Percentiles rank a stretch among this genome's conserved stretches.
These are phyloP conservation scores for Yamagishiella unicocca DNA, from an alignment of 139 green algal genomes.

Conservation along the genomic window DNA sequence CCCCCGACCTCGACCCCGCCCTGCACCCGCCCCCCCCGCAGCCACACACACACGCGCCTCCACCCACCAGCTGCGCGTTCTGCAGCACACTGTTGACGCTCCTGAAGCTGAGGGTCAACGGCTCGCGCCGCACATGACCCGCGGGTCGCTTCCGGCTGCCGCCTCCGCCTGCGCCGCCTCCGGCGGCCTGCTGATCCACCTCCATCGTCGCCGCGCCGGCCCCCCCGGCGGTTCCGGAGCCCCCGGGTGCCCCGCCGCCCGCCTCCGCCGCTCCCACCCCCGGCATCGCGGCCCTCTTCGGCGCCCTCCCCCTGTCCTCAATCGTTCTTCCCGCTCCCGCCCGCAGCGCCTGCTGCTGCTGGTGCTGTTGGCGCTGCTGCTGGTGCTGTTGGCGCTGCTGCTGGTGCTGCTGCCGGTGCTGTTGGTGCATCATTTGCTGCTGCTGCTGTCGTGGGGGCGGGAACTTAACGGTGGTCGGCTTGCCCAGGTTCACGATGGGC, in stretches of 20 bases:
- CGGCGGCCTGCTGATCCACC: neutral
- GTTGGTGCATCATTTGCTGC: neutral
- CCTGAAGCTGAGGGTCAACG: constrained; percentile 69
- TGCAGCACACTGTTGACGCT: constrained; percentile 84
- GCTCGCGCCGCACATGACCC: neutral
- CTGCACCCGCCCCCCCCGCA: neutral
- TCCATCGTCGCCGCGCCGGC: neutral
- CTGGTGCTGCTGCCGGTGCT: neutral
- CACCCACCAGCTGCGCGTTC: constrained; percentile 38
- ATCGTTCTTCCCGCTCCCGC: neutral
- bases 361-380: neutral
- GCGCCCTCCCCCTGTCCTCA: neutral
- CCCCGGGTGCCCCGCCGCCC: neutral
- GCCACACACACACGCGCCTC: neutral
- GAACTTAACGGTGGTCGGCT: constrained; percentile 59
- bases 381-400: neutral
- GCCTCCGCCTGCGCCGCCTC: neutral
- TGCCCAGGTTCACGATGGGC: constrained; percentile 85
- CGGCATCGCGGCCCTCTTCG: neutral
- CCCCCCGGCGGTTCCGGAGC: neutral
- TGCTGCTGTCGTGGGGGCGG: neutral
- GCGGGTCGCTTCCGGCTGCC: constrained; percentile 8
- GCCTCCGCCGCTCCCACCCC: neutral
- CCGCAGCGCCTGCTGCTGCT: neutral
- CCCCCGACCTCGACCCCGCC: too few species aligned